Conservation (phyloP, 306 rosid species). For the Cicer pinnatifidum region DNA sequence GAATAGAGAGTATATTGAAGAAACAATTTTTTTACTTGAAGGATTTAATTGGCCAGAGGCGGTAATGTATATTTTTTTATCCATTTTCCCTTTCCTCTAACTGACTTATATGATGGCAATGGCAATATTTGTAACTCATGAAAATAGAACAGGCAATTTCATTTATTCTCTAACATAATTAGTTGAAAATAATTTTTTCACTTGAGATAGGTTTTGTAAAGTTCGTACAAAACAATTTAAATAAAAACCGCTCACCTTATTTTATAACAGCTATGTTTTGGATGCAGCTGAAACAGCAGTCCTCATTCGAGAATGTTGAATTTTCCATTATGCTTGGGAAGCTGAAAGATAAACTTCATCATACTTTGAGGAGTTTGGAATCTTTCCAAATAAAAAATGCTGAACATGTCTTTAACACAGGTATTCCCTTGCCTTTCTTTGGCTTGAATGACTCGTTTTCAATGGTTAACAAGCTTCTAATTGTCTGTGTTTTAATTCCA, state of each 20-base stretch:
- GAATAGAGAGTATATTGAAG: slow-evolving; percentile 91
- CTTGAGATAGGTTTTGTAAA: slow-evolving; percentile 13
- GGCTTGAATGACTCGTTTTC: slow-evolving; percentile 9
- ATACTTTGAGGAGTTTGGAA: slow-evolving; percentile 62
- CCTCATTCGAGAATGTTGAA: slow-evolving; percentile 58
- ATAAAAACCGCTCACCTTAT: slow-evolving; percentile 19
- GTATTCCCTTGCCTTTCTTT: slow-evolving; percentile 49
- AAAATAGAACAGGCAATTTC: slow-evolving; percentile 8
- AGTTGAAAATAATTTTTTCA: neutral
- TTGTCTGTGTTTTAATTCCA: slow-evolving; percentile 20
- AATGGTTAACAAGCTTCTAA: slow-evolving; percentile 21
- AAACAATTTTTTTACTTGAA: slow-evolving; percentile 72
- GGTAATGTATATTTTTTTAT: slow-evolving; percentile 54
- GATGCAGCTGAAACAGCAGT: slow-evolving; percentile 72
- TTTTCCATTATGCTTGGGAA: slow-evolving; percentile 50
- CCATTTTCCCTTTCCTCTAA: neutral
- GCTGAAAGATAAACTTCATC: slow-evolving; percentile 61
- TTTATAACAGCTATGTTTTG: slow-evolving; percentile 35
- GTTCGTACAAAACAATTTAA: neutral
- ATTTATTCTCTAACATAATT: slow-evolving; percentile 26
- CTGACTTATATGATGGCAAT: slow-evolving; percentile 25
- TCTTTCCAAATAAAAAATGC: slow-evolving; percentile 83
- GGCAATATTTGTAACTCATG: slow-evolving; percentile 5
- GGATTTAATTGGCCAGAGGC: slow-evolving; percentile 67
- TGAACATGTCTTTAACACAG: slow-evolving; percentile 86